Evolutionary conservation across 495 filamentous ascomycete species (phyloP), one percentile per base, ranked within the genome.

Genomic region (Aspergillus coremiiformis): DNA sequence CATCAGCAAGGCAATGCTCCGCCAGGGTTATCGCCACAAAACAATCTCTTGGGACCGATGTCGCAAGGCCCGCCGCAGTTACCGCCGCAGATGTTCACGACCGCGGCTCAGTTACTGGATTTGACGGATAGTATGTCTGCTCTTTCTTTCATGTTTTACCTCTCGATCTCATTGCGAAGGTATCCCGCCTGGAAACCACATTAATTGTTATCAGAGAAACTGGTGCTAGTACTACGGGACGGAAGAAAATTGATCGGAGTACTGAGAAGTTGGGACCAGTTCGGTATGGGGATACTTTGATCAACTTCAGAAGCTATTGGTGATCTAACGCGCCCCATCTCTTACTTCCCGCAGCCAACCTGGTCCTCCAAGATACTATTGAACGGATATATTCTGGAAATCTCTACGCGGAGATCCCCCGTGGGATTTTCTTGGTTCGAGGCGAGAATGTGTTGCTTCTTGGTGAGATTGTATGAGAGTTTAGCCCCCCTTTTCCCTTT

Each of bases 221-320:
- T 98, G 29, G 78, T 95, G 62, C 76, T 97, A 39, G 80, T 90
- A 9, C 78, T 98, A 47, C 83, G 93, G 49, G 93, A 98, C 69
- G 93, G 94, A 32, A 81, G 91, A 52, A 96, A 96, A 70, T 73
- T 96, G 54, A 87, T 93, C 46, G 93, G 93, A 17, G 88, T 97
- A 10, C 70, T 98, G 60, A 77, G 93, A 57, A 95, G 89, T 62
- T 98, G 94, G 91, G 93, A 98, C 71, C 93, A 98, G 67, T 96
- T 95, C 64, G 90, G 90, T 93, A 84, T 59, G 78, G 58, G 24
- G 26, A 33, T 45, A 47, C 20, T 21, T 5, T 7, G 11, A 21
- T 39, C 5, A 1, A 17, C 44, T 39, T 47, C 52, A 21, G 14
- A 29, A 27, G 6, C 47, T 27, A 19, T 35, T 39, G 27, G 20